phyloP scores from a whole-genome alignment of 2,329 filamentous ascomycete species.

The Trichoderma hamatum region DNA sequence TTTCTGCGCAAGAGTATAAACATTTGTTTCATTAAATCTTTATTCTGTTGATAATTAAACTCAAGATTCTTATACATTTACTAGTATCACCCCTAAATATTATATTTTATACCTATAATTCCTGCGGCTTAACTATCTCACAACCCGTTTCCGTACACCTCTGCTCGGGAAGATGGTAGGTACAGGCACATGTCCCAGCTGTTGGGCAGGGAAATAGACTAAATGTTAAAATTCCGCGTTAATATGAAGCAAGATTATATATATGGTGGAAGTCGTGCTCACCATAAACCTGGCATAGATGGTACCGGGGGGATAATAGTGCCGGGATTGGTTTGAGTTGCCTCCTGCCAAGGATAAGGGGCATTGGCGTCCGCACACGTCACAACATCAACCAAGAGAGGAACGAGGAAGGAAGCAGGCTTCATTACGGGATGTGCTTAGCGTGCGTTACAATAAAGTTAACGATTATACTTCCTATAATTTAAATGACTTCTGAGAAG shows the following conservation, averaged over 20 bases:
- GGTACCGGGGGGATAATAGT: neutral
- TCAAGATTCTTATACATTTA: too few relatives aligned
- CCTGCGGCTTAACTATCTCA: neutral
- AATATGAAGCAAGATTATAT: neutral
- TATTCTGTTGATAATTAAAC: too few relatives aligned
- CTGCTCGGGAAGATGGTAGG: neutral
- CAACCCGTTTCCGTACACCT: neutral
- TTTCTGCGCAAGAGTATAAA: too few relatives aligned
- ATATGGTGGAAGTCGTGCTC: neutral
- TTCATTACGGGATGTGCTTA: neutral
- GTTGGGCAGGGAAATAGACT: neutral
- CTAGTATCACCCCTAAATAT: too few relatives aligned
- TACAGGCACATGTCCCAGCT: neutral
- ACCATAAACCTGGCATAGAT: neutral
- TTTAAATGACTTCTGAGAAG: neutral
- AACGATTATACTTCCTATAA: neutral
- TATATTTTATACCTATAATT: too few relatives aligned
- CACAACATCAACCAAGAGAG: neutral
- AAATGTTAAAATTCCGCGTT: neutral
- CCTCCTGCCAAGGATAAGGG: neutral
- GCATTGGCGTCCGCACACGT: neutral
- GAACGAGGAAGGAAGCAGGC: neutral
- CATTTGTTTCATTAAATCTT: too few relatives aligned
- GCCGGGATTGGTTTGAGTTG: neutral
- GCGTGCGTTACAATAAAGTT: neutral